These are phyloP conservation scores for Phaeosphaeriaceae sp. DNA, from an alignment of 2,329 filamentous ascomycete genomes.

Conservation along the genomic window DNA sequence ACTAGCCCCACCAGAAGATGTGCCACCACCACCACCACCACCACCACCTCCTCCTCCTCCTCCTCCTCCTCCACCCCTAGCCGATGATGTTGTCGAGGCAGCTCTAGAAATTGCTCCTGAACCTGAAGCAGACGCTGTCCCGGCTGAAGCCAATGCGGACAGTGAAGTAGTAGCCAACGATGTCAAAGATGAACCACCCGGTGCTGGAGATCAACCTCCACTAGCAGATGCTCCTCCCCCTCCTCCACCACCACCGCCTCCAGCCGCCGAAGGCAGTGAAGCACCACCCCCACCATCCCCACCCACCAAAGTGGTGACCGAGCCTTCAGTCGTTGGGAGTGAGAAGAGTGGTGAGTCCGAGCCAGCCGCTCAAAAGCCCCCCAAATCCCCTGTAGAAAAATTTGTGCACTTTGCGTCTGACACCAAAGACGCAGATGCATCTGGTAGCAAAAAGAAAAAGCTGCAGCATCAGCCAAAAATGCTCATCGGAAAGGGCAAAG, in stretches of 20 bases:
- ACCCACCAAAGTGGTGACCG: conserved; percentile 13
- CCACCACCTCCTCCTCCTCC: conserved; percentile 5
- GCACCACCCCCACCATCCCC: conserved; percentile 18
- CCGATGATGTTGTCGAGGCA: conserved; percentile 8
- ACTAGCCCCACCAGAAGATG: not conserved
- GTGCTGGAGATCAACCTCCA: conserved; percentile 4
- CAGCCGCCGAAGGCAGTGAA: conserved; percentile 5
- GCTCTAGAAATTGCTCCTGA: conserved; percentile 2
- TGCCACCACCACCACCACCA: no score
- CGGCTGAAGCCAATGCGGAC: conserved; percentile 16
- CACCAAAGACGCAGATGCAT: conserved; percentile 45
- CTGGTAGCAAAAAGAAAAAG: conserved; percentile 38
- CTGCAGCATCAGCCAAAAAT: no score
- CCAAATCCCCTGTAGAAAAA: conserved; percentile 39
- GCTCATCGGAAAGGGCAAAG: conserved; percentile 34
- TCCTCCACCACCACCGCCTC: conserved; percentile 17
- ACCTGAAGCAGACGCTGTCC: conserved; percentile 2
- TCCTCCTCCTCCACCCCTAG: conserved; percentile 6
- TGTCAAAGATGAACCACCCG: conserved; percentile 33
- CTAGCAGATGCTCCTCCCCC: conserved; percentile 14
- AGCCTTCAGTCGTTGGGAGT: conserved; percentile 24
- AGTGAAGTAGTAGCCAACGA: conserved; percentile 24
- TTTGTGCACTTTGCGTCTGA: conserved; percentile 48
- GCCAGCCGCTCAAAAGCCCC: conserved; percentile 42
- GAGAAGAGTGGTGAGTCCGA: conserved; percentile 48